Evolutionary conservation across 305 asterid genomes (phyloP).

Genomic region (Solanum hybrid): DNA sequence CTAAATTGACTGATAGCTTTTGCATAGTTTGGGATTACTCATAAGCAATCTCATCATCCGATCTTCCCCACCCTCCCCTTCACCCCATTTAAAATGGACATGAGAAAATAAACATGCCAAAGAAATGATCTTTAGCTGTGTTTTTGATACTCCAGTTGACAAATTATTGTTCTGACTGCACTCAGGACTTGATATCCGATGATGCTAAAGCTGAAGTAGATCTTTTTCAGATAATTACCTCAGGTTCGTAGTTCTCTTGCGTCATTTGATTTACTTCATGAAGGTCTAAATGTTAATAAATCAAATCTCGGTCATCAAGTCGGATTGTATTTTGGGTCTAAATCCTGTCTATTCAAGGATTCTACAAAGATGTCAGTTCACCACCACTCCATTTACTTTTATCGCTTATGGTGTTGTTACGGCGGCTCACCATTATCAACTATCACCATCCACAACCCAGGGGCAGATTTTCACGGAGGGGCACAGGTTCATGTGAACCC

Average conservation of each 20-base stretch:
- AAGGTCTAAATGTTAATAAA: background rate
- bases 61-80: background rate
- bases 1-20: background rate
- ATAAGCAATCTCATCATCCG: background rate
- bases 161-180: background rate
- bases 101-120: background rate
- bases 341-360: background rate
- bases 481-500: background rate
- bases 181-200: conserved; percentile 34
- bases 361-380: background rate
- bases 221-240: conserved; percentile 49
- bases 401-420: background rate
- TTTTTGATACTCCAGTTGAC: background rate
- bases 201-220: conserved; percentile 36
- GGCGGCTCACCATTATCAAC: background rate
- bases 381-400: background rate
- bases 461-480: background rate
- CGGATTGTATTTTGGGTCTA: background rate
- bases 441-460: background rate
- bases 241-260: conserved; percentile 25
- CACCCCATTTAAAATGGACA: background rate
- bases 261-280: background rate
- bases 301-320: background rate
- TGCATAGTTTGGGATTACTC: background rate
- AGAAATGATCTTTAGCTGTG: background rate